Conservation (phyloP, 2,329 filamentous ascomycete species). For the Hansfordia pulvinata region DNA sequence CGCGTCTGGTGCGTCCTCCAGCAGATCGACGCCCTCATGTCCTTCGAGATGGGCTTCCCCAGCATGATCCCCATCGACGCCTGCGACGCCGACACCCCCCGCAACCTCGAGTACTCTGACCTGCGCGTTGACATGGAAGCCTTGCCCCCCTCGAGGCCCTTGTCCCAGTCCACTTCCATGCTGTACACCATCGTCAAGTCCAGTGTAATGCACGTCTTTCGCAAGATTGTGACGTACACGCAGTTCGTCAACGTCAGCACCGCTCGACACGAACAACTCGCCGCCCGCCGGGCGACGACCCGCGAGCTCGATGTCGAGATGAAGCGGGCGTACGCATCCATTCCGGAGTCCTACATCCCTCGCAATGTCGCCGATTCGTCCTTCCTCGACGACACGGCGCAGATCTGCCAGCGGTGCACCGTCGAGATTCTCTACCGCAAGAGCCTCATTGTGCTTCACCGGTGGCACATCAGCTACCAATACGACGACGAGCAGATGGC, state of each 20-base stretch:
- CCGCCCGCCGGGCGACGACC: background rate
- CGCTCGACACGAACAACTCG: background rate
- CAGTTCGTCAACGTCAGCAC: constrained; percentile 1
- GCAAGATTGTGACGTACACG: constrained; percentile 9
- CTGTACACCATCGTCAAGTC: constrained; percentile 16
- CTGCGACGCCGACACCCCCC: constrained; percentile 21
- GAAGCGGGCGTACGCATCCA: constrained; percentile 6
- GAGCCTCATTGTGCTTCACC: constrained; percentile 17
- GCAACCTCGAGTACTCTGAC: constrained; percentile 24
- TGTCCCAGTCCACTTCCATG: constrained; percentile 6
- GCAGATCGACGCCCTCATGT: constrained; percentile 29
- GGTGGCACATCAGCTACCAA: constrained; percentile 11
- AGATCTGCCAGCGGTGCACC: constrained; percentile 13
- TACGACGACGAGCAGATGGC: background rate
- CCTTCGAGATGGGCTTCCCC: constrained; percentile 31
- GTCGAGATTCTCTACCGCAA: constrained; percentile 18
- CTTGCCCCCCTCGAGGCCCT: constrained; percentile 17
- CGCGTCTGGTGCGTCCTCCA: constrained; percentile 22
- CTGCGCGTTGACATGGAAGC: constrained; percentile 15
- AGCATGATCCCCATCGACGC: constrained; percentile 25
- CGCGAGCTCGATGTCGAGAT: constrained; percentile 9
- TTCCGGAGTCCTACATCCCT: too few species aligned
- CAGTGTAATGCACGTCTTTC: constrained; percentile 12
- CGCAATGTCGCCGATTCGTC: too few species aligned
- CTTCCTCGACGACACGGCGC: constrained; percentile 11